Conservation (phyloP, 495 filamentous ascomycete genomes). For the Penicillium coffeae region DNA sequence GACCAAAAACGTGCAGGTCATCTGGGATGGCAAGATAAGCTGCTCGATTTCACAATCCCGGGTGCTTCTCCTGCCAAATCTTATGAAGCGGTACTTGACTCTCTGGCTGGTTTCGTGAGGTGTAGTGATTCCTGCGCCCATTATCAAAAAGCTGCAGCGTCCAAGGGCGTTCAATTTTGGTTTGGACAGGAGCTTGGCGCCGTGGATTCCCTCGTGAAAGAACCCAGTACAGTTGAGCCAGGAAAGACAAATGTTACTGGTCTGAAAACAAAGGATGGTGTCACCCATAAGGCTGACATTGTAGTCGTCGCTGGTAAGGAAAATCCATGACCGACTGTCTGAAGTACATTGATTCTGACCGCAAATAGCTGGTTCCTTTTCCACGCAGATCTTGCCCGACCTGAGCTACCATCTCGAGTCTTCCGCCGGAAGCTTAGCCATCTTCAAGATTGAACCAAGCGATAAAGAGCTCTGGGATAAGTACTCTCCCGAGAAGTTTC, state of each 20-base stretch:
- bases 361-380: slow-evolving; percentile 21
- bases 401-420: slow-evolving; percentile 18
- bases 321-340: no score
- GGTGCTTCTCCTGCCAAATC: slow-evolving; percentile 1
- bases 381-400: slow-evolving; percentile 12
- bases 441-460: slow-evolving; percentile 12
- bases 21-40: slow-evolving; percentile 12
- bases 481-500: slow-evolving; percentile 16
- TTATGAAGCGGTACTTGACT: slow-evolving; percentile 16
- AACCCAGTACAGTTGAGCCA: not conserved
- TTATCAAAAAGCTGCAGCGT: slow-evolving; percentile 11
- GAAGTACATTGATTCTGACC: no score
- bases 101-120: slow-evolving; percentile 13
- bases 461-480: slow-evolving; percentile 14
- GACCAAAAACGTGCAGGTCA: slow-evolving; percentile 11
- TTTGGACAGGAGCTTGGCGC: slow-evolving; percentile 6
- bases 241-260: not conserved
- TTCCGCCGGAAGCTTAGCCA: slow-evolving; percentile 15
- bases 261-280: slow-evolving; percentile 7
- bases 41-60: slow-evolving; percentile 12
- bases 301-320: slow-evolving; percentile 18
- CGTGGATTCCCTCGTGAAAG: not conserved
- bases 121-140: slow-evolving; percentile 16
- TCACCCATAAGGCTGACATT: slow-evolving; percentile 7
- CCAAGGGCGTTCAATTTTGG: slow-evolving; percentile 10